Base-by-base conservation (phyloP, 1,284 basidiomycete genomes). In the Chalciporus sp. region DNA sequence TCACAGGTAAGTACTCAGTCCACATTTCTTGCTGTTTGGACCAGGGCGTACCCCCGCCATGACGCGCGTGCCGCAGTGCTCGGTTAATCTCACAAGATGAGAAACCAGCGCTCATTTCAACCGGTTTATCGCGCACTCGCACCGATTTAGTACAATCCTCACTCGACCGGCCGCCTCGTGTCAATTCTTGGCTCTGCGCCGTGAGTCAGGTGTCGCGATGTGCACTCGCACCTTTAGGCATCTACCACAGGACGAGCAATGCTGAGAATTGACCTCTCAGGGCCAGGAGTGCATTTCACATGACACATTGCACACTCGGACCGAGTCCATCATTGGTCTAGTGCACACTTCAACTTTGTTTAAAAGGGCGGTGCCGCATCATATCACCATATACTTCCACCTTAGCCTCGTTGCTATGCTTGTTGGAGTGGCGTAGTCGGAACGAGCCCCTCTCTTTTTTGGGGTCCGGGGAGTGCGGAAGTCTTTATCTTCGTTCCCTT, bases 1-100 rank as follows among this genome's bases (percentile, higher is more conserved):
- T 53, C 89, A 95, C 72, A 83, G 89, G 89, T 90, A 70, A 79
- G 83, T 73, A 51, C 61, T 46, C 52, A 52, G 33, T 51, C 35
- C 14, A 19, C n/a, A 27, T 42, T 42, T 40, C 26, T 8, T 16
- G 8, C 16, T 28, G 17, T 23, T 17, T 31, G 44, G 35, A 47
- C 47, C 50, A 17, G 31, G 1, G 23, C 42, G n/a, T 19, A 3
- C 40, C 35, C 39, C 51, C 54, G 3, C 47, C 54, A 41, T 46
- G 45, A 19, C 23, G 49, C 37, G 37, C 35, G 19, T 41, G n/a
- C 43, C 44, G 20, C 28, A 20, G 51, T 28, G 11, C 42, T 44
- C 46, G 43, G 55, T 56, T 51, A 40, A 12, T 37, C 40, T 20
- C 33, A 28, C 20, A 35, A 20, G 45, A 62, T 53, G 58, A 53